A percentile compares a stretch with the other conserved stretches of the same genome.
Evolutionary conservation across 2,329 filamentous ascomycete genomes (phyloP).

Genomic region (Calonectria honghensis): DNA sequence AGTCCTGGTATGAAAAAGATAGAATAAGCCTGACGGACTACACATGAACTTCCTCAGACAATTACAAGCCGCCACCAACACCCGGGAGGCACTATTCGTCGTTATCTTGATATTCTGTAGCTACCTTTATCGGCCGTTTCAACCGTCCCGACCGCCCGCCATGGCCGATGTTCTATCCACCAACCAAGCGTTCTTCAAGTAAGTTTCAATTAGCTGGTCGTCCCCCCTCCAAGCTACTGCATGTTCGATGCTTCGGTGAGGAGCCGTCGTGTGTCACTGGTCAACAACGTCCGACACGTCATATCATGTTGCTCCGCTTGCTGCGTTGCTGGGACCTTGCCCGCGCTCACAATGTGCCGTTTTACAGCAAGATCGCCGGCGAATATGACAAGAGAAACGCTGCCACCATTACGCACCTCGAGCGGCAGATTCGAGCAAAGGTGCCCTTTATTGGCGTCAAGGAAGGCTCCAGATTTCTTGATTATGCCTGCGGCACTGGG

Average conservation of each 20-base stretch:
- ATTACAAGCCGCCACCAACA: neutral
- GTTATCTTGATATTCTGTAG: neutral
- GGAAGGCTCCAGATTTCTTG: slow-evolving; percentile 74
- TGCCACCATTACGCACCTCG: slow-evolving; percentile 72
- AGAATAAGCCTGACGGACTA: neutral
- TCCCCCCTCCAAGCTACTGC: slow-evolving; percentile 18
- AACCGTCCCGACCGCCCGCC: slow-evolving; percentile 41
- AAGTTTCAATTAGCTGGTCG: slow-evolving; percentile 49
- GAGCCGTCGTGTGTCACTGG: slow-evolving; percentile 25
- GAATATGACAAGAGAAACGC: slow-evolving; percentile 71
- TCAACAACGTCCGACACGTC: slow-evolving; percentile 31
- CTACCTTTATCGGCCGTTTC: slow-evolving; percentile 24
- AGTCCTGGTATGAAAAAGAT: slow-evolving; percentile 13
- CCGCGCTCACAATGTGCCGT: slow-evolving; percentile 45
- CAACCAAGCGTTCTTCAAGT: slow-evolving; percentile 68
- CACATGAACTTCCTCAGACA: slow-evolving; percentile 3
- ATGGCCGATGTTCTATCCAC: slow-evolving; percentile 59
- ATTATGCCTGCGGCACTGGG: slow-evolving; percentile 86
- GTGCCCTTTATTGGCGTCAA: slow-evolving; percentile 77
- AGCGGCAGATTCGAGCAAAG: slow-evolving; percentile 70
- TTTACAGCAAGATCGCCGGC: slow-evolving; percentile 55
- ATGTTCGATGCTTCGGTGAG: slow-evolving; percentile 34
- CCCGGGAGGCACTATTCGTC: neutral
- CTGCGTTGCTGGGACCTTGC: slow-evolving; percentile 27
- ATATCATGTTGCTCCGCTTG: slow-evolving; percentile 35